Conservation (phyloP, 345 rosid species). For the Acer campestre region DNA sequence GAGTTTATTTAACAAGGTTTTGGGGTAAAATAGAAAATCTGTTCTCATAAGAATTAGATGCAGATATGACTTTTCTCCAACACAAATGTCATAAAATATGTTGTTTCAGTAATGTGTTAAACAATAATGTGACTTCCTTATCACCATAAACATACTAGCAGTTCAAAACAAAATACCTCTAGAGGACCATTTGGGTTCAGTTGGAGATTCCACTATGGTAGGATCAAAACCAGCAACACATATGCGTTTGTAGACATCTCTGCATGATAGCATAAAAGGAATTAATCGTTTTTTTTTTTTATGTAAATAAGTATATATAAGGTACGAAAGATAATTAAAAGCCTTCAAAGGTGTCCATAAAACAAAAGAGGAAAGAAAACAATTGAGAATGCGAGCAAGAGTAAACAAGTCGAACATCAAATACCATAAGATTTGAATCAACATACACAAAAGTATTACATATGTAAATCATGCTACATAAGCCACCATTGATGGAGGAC, state of each 20-base stretch:
- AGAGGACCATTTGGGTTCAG: constrained; percentile 95
- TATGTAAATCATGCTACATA: neutral
- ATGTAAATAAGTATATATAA: neutral
- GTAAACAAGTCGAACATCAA: neutral
- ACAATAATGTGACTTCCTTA: neutral
- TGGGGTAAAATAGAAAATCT: neutral
- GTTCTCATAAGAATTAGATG: neutral
- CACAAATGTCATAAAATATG: neutral
- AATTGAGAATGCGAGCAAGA: neutral
- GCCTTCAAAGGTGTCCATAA: neutral
- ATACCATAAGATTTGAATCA: neutral
- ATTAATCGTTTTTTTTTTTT: neutral
- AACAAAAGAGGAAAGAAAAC: neutral
- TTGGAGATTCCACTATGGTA: constrained; percentile 76
- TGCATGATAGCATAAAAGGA: constrained; percentile 34
- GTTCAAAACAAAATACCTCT: constrained; percentile 46
- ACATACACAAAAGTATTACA: neutral
- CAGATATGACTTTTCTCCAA: neutral
- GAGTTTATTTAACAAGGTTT: neutral
- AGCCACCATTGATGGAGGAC: neutral
- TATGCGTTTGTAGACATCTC: constrained; percentile 59
- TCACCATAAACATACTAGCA: constrained; percentile 1
- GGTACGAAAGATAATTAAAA: neutral
- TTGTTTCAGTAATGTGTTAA: neutral
- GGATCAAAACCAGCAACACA: constrained; percentile 86